Base-by-base conservation (phyloP, 1,139 yeast genomes). In the Candida anutae region DNA sequence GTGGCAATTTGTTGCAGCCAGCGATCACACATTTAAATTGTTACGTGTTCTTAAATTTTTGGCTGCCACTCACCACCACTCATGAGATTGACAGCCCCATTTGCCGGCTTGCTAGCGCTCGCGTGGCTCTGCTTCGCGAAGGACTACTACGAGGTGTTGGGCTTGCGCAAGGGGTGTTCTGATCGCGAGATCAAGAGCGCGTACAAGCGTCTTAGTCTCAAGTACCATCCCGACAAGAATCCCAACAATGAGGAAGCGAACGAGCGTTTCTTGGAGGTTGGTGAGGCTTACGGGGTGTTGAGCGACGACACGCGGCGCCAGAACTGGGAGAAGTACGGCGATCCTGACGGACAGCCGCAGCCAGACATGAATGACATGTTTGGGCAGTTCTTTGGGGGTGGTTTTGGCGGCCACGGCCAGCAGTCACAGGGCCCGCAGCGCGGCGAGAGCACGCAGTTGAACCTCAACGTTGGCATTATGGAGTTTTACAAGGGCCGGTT, bases 221-320 rank as follows among this genome's bases (percentile, higher is more conserved):
- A 83, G 47, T 87, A 74, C 53, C 98, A 90, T 49, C 98, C 98
- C 1, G 98, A 90, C 53, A 90, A 93, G 60, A 90, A 90, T 47
- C 80, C 66, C 4, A 74, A 79, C 39, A 32, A 32, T 26, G 90
- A 83, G 14, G 79, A 70, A 23, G 94, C 96, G 2, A 88, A 83
- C 39, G 79, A 80, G 32, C 79, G 73, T 54, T 90, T 87, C 53
- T 78, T 90, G 29, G 94, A 87, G 51, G 74, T 90, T 16, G 95
- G 95, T 6, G 94, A 82, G 43, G 97, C 97, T 0, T 90, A 90
- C 51, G 97, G 88, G 36, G 84, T 87, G 9, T 67, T 90, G 36
- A 72, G 78, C 34, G 88, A 88, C 48, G 56, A 70, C 10, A 83
- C 81, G 31, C 83, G 85, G 53, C 71, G 84, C 35, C 48, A 64